Percentiles rank a stretch among this genome's conserved stretches.
Evolutionary conservation across 768 basidiomycete genomes (phyloP).

Genomic region (Suillus bovinus): DNA sequence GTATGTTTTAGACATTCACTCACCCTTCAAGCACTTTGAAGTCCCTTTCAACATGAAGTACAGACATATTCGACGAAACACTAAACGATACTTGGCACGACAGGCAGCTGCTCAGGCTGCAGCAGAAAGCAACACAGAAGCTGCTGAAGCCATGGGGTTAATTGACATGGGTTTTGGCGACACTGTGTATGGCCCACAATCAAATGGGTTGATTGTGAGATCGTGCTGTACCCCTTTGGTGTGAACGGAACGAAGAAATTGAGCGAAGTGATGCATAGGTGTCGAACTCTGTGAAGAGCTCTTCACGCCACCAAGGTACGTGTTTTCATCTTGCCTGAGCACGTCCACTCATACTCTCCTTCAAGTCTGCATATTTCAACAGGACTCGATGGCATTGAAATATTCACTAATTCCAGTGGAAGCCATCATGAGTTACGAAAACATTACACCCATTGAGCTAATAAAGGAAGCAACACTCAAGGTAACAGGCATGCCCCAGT

Average conservation of each 20-base stretch:
- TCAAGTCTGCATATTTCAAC: constrained; percentile 92
- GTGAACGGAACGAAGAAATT: too few species aligned
- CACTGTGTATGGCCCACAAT: too few species aligned
- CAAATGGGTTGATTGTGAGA: too few species aligned
- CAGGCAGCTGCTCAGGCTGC: constrained; percentile 93
- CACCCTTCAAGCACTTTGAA: constrained; percentile 89
- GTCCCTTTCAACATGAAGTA: constrained; percentile 99
- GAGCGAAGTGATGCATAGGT: too few species aligned
- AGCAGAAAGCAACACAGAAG: constrained; percentile 88
- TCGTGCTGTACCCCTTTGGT: too few species aligned
- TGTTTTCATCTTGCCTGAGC: neutral
- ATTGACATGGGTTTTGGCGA: constrained; percentile 95
- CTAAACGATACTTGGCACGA: constrained; percentile 91
- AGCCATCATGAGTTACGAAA: constrained; percentile 99
- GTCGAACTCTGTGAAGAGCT: constrained; percentile 97
- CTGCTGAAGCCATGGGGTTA: constrained; percentile 91
- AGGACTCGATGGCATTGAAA: constrained; percentile 98
- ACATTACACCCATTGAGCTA: constrained; percentile 81
- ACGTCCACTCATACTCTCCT: neutral
- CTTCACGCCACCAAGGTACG: constrained; percentile 92
- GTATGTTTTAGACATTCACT: constrained; percentile 91
- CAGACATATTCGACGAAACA: constrained; percentile 91
- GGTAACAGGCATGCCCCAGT: constrained; percentile 40
- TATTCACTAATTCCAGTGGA: constrained; percentile 98
- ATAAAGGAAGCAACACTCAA: constrained; percentile 97